Percentiles rank a stretch among this genome's conserved stretches.
phyloP scores from a whole-genome alignment of 2,329 filamentous ascomycete genomes.

The Lecanicillium sp. region DNA sequence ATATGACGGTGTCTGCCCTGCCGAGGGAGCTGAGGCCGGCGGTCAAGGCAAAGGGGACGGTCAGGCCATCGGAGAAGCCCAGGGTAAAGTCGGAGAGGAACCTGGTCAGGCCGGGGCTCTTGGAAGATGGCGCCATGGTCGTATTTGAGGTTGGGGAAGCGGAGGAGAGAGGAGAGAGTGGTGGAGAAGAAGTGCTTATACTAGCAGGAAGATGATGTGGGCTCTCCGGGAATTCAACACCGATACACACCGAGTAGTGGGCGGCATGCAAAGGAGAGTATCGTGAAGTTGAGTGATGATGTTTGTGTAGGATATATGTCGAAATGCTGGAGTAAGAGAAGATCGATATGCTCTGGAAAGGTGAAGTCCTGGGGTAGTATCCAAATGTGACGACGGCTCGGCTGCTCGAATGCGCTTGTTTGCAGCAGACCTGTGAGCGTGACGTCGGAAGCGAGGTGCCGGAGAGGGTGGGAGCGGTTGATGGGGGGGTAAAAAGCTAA shows the following conservation, averaged over 20 bases:
- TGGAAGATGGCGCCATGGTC: slow-evolving; percentile 13
- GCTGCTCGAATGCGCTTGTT: too few relatives aligned
- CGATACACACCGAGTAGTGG: background rate
- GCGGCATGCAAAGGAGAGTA: background rate
- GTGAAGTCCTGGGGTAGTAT: too few relatives aligned
- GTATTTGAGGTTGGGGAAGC: background rate
- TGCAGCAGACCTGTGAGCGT: too few relatives aligned
- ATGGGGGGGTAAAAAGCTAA: too few relatives aligned
- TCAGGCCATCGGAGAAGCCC: slow-evolving; percentile 66
- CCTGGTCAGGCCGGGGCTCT: slow-evolving; percentile 23
- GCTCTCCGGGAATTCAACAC: background rate
- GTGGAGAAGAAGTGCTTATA: background rate
- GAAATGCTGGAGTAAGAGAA: too few relatives aligned
- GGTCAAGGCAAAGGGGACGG: slow-evolving; percentile 67
- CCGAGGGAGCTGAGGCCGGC: slow-evolving; percentile 59
- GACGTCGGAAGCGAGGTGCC: too few relatives aligned
- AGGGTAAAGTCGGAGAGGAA: slow-evolving; percentile 61
- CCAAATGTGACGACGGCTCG: too few relatives aligned
- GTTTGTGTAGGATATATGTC: too few relatives aligned
- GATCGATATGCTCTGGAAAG: too few relatives aligned
- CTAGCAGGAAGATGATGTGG: background rate
- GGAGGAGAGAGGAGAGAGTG: background rate
- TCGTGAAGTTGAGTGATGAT: too few relatives aligned
- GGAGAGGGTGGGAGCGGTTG: too few relatives aligned
- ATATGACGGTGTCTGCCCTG: slow-evolving; percentile 54